These are phyloP conservation scores for Chalciporus sp. DNA, from an alignment of 1,284 basidiomycete genomes.

Conservation along the genomic window DNA sequence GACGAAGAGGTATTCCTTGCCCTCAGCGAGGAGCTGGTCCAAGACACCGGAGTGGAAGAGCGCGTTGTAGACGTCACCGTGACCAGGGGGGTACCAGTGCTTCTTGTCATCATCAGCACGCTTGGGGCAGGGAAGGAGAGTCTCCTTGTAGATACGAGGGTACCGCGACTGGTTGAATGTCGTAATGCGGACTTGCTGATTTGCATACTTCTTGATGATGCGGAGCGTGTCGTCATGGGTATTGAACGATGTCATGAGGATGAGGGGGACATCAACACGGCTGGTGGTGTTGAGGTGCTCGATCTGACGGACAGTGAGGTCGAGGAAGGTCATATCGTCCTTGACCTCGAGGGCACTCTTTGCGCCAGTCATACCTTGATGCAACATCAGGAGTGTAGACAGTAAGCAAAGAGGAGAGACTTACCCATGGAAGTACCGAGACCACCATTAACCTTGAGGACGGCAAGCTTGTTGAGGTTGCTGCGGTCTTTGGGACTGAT, in stretches of 20 bases:
- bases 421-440: conserved; percentile 95
- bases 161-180: conserved; percentile 99
- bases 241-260: conserved; percentile 99
- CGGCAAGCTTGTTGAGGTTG: conserved; percentile 93
- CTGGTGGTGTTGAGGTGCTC: conserved; percentile 81
- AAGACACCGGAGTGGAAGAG: conserved; percentile 94
- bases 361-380: conserved; percentile 85
- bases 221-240: conserved; percentile 96
- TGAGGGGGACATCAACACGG: conserved; percentile 89
- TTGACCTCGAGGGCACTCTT: conserved; percentile 92
- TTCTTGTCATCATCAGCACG: conserved; percentile 90
- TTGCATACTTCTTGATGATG: conserved; percentile 99
- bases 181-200: conserved; percentile 94
- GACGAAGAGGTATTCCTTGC: conserved; percentile 99
- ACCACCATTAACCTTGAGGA: conserved; percentile 99
- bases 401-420: conserved; percentile 22
- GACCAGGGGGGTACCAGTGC: conserved; percentile 98
- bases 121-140: conserved; percentile 87
- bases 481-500: conserved; percentile 60
- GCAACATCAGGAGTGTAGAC: conserved; percentile 12
- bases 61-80: conserved; percentile 96
- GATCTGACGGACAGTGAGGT: conserved; percentile 96
- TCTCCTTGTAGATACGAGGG: conserved; percentile 96
- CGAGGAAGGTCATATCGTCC: conserved; percentile 99
- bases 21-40: conserved; percentile 91